Evolutionary conservation across 768 basidiomycete genomes (phyloP), one percentile per base, ranked within the genome.

Genomic region (Amanita thiersii): DNA sequence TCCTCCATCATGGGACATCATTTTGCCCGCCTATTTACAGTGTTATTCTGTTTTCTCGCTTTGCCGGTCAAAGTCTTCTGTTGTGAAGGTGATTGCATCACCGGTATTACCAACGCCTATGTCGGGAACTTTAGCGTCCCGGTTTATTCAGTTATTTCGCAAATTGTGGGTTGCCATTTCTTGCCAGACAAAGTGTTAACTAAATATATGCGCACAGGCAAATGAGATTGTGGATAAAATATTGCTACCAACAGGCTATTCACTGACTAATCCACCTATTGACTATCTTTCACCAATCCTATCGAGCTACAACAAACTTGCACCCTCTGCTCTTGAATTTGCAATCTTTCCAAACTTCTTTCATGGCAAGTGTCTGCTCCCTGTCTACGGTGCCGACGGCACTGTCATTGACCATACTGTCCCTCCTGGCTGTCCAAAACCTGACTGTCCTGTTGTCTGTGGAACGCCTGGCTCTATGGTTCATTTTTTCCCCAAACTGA

Each of bases 401-500:
- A 12, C 42, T 37, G 3, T 43, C 15, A 30, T 20, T 5, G 62
- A 72, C 32, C 74, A 75, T 30, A 59, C 67, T 43, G 72, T 81
- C 29, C 85, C 84, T 11, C 39, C 61, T 1, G 85, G 86, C 17
- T 87, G 86, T 50, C 85, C 85, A 6, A 83, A 86, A 49, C 82
- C 84, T 25, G 76, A 86, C 52, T 88, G 85, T 54, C 75, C 81
- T 15, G 72, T 85, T 42, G 73, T 86, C 23, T 87, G 85, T 48
- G 84, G 86, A 52, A 87, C 85, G 4, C 82, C 86, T n/a, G 84
- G 85, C 7, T 86, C 84, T 2, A 59, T 88, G 49, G 72, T 81
- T 7, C 82, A 86, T 59, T 82, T 76, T 61, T 86, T 69, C 58
- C 37, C 62, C 5, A 64, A 50, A 20, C 64, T 86, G 14, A 52